These are phyloP conservation scores for Flaveria ramosissima DNA, from an alignment of 129 eudicot species.

Conservation along the genomic window DNA sequence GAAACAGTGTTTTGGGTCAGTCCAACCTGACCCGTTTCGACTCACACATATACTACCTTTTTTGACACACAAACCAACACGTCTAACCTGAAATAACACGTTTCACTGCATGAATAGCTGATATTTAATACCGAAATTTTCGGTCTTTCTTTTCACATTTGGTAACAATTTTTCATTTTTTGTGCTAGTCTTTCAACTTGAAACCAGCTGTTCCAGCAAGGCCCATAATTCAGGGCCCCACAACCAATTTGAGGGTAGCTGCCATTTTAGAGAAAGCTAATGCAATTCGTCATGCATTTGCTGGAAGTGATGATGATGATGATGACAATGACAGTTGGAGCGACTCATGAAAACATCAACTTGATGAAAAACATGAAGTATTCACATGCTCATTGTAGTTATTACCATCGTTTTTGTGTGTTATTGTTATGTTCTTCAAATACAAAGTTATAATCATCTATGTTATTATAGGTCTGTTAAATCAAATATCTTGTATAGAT, in stretches of 20 bases:
- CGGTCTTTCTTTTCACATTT: background rate
- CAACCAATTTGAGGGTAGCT: conserved; percentile 76
- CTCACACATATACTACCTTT: background rate
- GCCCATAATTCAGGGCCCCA: conserved; percentile 79
- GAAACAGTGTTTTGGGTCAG: background rate
- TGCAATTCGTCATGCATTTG: conserved; percentile 76
- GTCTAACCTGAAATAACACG: conserved; percentile 1
- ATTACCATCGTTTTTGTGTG: conserved; percentile 16
- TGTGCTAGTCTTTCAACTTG: conserved; percentile 72
- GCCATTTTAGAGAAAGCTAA: conserved; percentile 92
- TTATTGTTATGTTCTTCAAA: conserved; percentile 17
- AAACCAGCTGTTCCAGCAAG: conserved; percentile 68
- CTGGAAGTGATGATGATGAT: conserved; percentile 85
- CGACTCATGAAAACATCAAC: conserved; percentile 52
- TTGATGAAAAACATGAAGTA: conserved; percentile 18
- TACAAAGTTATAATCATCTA: conserved; percentile 26
- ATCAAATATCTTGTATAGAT: conserved; percentile 32
- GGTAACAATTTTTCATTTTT: conserved; percentile 15
- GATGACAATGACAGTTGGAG: conserved; percentile 82
- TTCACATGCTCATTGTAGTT: conserved; percentile 35
- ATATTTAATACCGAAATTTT: background rate
- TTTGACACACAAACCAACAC: background rate
- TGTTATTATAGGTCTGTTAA: conserved; percentile 35
- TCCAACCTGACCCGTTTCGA: background rate
- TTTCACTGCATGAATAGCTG: background rate